phyloP scores from a whole-genome alignment of 169 alveolate species.

The Amoebophrya sp. region DNA sequence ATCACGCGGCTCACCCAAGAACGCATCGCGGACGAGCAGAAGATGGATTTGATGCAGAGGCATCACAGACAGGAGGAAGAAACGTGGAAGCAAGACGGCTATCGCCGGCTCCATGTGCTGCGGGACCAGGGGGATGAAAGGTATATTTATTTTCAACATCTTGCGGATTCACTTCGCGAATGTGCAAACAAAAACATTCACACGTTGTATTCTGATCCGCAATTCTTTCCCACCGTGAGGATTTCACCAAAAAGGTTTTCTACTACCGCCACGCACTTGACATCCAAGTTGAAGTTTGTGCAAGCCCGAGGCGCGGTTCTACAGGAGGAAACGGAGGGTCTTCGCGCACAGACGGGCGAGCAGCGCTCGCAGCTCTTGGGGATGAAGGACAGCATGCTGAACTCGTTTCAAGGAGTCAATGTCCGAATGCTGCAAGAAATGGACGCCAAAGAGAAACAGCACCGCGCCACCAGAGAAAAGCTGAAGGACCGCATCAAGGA shows the following conservation, averaged over 20 bases:
- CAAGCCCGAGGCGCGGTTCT: not conserved
- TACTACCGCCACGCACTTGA: not conserved
- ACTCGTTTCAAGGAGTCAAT: not conserved
- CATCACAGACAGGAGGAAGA: not conserved
- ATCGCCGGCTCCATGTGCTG: not conserved
- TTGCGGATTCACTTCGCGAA: no score
- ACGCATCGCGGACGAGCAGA: not conserved
- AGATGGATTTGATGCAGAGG: not conserved
- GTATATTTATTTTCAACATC: not conserved
- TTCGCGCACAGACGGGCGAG: not conserved
- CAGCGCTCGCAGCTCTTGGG: not conserved
- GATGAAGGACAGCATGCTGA: not conserved
- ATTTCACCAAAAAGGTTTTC: no score
- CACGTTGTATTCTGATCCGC: no score
- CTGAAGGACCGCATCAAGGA: not conserved
- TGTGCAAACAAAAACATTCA: no score
- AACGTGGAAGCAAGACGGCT: not conserved
- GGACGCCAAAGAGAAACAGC: not conserved
- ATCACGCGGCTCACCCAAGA: not conserved
- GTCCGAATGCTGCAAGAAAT: not conserved
- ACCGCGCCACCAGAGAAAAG: not conserved
- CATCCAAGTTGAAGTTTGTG: not conserved
- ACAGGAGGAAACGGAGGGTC: not conserved
- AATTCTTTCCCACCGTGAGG: no score
- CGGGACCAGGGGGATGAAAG: not conserved